phyloP scores from a whole-genome alignment of 2,329 filamentous ascomycete genomes.

The Colletotrichum sp. region DNA sequence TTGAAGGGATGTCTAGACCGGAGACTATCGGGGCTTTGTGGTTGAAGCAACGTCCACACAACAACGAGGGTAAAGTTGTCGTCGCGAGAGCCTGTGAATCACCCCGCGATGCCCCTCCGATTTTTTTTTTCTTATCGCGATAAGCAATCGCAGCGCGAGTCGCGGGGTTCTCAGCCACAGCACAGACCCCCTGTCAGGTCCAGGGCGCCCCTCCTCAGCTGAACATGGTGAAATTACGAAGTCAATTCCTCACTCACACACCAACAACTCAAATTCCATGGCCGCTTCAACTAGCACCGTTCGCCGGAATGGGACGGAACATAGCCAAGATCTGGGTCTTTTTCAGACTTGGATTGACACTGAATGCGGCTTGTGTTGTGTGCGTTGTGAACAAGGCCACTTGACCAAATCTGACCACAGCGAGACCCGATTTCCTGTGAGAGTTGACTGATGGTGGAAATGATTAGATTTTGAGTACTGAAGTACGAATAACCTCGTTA shows the following conservation, averaged over 20 bases:
- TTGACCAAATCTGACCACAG: background rate
- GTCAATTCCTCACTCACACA: background rate
- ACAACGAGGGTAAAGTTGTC: background rate
- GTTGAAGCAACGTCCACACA: background rate
- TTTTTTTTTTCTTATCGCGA: background rate
- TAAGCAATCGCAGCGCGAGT: background rate
- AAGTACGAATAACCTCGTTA: background rate
- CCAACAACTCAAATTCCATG: too few species aligned
- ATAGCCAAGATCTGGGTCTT: too few species aligned
- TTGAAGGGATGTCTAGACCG: fast-evolving
- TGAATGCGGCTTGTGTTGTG: background rate
- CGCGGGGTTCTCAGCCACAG: background rate
- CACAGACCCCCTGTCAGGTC: background rate
- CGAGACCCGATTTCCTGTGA: background rate
- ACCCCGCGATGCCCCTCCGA: background rate
- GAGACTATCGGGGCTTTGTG: background rate
- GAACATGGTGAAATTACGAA: background rate
- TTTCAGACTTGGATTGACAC: background rate
- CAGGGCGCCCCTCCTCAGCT: background rate
- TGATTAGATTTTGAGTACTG: background rate
- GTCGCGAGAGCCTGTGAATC: background rate
- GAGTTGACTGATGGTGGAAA: background rate
- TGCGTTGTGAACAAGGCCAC: background rate
- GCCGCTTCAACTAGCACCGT: too few species aligned
- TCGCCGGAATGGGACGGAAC: background rate